phyloP scores from a whole-genome alignment of 768 basidiomycete genomes.

The Russula abietina region DNA sequence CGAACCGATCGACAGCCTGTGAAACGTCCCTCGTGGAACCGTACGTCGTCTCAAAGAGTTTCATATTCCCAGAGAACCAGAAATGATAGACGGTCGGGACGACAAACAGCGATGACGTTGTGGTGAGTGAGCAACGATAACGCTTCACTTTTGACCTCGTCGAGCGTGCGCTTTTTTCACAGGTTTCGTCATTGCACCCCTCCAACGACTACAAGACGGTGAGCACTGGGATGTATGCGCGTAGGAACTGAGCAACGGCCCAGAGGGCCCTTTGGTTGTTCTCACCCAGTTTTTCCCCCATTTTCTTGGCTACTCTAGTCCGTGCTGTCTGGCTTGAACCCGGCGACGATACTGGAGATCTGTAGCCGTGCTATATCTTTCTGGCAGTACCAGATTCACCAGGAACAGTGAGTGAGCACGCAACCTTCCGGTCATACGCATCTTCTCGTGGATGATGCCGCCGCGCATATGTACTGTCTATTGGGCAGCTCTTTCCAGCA shows the following conservation, averaged over 20 bases:
- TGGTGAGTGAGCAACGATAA: conserved; percentile 25
- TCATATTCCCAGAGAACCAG: background rate
- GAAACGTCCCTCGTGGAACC: conserved; percentile 76
- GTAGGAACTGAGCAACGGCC: too few species aligned
- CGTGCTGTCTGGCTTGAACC: conserved; percentile 74
- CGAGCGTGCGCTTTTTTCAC: background rate
- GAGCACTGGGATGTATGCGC: conserved; percentile 29
- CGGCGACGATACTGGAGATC: conserved; percentile 72
- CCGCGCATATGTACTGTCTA: background rate
- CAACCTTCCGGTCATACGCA: background rate
- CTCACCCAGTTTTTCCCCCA: conserved; percentile 7
- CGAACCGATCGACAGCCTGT: conserved; percentile 48
- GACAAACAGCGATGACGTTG: conserved; percentile 30
- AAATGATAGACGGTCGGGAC: background rate
- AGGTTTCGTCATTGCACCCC: conserved; percentile 80
- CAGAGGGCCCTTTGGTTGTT: conserved; percentile 22
- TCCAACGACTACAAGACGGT: conserved; percentile 91
- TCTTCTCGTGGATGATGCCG: background rate
- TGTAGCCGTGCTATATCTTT: conserved; percentile 85
- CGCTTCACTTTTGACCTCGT: background rate
- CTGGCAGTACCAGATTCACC: conserved; percentile 87
- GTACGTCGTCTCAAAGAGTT: conserved; percentile 36
- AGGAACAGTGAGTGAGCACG: conserved; percentile 67
- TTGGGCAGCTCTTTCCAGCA: conserved; percentile 68
- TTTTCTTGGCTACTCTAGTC: conserved; percentile 42